Base-by-base conservation (phyloP, 495 filamentous ascomycete genomes). In the Copromyces sp. region DNA sequence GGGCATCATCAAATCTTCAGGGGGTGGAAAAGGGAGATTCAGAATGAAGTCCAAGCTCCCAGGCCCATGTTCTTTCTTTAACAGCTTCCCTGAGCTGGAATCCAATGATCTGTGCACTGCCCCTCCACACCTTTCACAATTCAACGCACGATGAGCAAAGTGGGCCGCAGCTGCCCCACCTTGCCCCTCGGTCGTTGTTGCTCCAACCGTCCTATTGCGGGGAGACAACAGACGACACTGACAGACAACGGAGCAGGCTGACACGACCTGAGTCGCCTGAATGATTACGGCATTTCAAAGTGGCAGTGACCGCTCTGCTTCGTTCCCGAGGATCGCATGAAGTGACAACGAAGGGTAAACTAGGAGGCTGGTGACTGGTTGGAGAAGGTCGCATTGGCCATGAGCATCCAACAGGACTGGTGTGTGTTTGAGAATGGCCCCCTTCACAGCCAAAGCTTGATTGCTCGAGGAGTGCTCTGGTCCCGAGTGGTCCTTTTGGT, bases 171-270 rank as follows among this genome's bases (percentile, higher is more conserved):
- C 68, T 77, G 73, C 74, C 76, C 77, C 78, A 75, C 78, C 65
- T 59, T 65, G 44, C 69, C 45, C 47, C 47, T 32, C 12, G 47
- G 47, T 29, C 47, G 24, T 14, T 7, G 47, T 70, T 78, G 74
- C 76, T 75, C 76, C 77, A 76, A 73, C 77, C 69, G 75, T 72
- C 73, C 72, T 72, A 68, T 77, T 75, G 65, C 37, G 59, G 12
- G 74, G 74, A 41, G 44, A 73, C 72, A 61, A 12, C 20, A 24
- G 9, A 24, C 24, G 24, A 61, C 20, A 53, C 9, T 11, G 39
- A 29, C 20, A 59, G 47, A 32, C 53, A 24, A 61, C 12, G 53
- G 14, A 12, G 16, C 53, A 61, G 53, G 53, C 53, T 61, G 53
- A 61, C 24, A 61, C 1, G 53, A 61, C 14, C 53, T 32, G 53